Base-by-base conservation (phyloP, 139 green algal species). In the Chlorella sp. region DNA sequence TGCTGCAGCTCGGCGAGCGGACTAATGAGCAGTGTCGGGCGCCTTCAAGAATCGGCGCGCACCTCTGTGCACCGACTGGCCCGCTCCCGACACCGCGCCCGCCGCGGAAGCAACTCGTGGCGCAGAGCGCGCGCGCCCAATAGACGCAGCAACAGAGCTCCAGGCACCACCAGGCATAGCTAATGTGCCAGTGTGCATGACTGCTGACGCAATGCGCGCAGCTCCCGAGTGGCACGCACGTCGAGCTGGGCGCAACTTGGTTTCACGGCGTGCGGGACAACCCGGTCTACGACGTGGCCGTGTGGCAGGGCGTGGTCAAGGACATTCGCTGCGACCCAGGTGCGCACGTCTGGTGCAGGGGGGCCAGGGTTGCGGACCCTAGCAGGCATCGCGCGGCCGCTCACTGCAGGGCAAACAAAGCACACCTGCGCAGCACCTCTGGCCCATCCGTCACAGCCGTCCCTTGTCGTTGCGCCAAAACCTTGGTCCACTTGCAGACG, bases 241-340 rank as follows among this genome's bases (percentile, higher is more conserved):
- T 84, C 6, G 78, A 84, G 60, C 22, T 80, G 3, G 78, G 78
- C 4, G 78, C 78, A 1, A 84, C 78, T 0, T 84, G 78, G 78
- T 84, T 84, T 42, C 78, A 84, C 61, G 78, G 78, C 51, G 73
- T 77, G 5, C n/a, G 69, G 5, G 42, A 51, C 61, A 84, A 84
- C 74, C 78, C 78, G 26, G 61, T 84, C 4, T 84, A 84, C 62
- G 74, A 80, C 36, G 68, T 80, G 26, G 78, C 73, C 26, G 78
- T 80, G 0, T 49, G 73, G 67, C 50, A 83, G 31, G 78, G 73
- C 36, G 29, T 80, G 6, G 64, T 71, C 5, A 55, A 55, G 20
- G 36, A 72, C 31, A 2, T 70, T 2, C 60, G 71, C 3, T 30
- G 35, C 2, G 62, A 76, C 6, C 61, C 61, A 51, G 71, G 71